Percentiles rank a stretch among this genome's conserved stretches.
These are phyloP conservation scores for Exophiala xenobiotica DNA, from an alignment of 2,329 filamentous ascomycete species.

Conservation along the genomic window DNA sequence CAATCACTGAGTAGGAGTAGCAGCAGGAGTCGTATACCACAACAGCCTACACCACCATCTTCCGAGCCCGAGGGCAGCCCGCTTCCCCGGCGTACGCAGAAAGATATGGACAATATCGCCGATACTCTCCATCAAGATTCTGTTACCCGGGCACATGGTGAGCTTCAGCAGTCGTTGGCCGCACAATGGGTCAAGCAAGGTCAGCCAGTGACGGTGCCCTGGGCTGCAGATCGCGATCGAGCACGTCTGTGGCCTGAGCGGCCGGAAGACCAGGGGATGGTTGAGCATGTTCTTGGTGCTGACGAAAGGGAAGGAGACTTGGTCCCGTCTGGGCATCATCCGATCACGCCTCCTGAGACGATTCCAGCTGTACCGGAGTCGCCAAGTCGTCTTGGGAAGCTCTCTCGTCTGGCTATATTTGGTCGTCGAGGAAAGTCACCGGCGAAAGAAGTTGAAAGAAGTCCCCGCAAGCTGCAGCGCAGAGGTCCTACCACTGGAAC, in stretches of 20 bases:
- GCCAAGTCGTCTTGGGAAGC: constrained; percentile 34
- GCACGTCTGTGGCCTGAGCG: no score
- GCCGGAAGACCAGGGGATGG: no score
- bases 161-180: constrained; percentile 27
- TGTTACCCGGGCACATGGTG: constrained; percentile 30
- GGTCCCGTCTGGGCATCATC: constrained; percentile 40
- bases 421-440: constrained; percentile 56
- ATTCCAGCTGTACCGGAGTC: constrained; percentile 1
- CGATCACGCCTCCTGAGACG: constrained; percentile 40
- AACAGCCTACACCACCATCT: constrained; percentile 6
- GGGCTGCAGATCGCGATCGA: background rate
- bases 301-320: no score
- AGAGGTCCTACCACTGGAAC: constrained; percentile 90
- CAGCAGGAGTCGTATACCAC: constrained; percentile 19
- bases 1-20: constrained; percentile 24
- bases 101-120: constrained; percentile 26
- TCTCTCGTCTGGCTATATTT: constrained; percentile 76
- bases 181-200: constrained; percentile 12
- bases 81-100: constrained; percentile 23
- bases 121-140: constrained; percentile 31
- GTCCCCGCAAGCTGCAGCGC: constrained; percentile 62
- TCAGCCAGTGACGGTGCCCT: background rate
- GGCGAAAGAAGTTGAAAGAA: constrained; percentile 59
- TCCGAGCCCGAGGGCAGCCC: constrained; percentile 15
- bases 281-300: no score